Evolutionary conservation across 1,284 basidiomycete species (phyloP).

Genomic region (Leccinum pachyderme): DNA sequence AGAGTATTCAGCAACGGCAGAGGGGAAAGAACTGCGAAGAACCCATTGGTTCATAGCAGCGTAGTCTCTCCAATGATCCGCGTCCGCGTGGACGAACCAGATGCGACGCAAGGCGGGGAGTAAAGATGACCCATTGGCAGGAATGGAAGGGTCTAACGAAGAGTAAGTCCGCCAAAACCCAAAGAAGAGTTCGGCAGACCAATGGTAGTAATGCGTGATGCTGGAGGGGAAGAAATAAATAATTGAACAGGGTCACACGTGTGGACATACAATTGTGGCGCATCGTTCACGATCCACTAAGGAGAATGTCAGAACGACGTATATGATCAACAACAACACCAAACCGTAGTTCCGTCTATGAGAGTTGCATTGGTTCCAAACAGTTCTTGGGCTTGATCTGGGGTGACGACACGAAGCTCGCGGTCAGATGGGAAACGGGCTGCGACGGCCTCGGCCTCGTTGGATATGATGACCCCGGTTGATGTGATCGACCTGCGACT

Average conservation of each 20-base stretch:
- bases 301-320: neutral
- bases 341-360: conserved; percentile 67
- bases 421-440: conserved; percentile 66
- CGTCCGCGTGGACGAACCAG: conserved; percentile 71
- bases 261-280: conserved; percentile 71
- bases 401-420: conserved; percentile 74
- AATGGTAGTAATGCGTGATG: conserved; percentile 80
- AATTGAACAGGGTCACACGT: conserved; percentile 3
- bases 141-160: conserved; percentile 68
- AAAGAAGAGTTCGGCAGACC: conserved; percentile 85
- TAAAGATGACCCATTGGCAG: conserved; percentile 58
- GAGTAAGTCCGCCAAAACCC: conserved; percentile 88
- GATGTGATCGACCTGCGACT: conserved; percentile 58
- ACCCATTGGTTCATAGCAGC: conserved; percentile 82
- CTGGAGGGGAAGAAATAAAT: conserved; percentile 33
- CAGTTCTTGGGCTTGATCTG: conserved; percentile 61
- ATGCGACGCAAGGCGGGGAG: conserved; percentile 74
- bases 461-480: conserved; percentile 47
- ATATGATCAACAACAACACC: neutral
- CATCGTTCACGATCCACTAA: conserved; percentile 79
- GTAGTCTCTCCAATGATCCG: conserved; percentile 84
- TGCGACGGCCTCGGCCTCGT: conserved; percentile 43
- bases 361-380: conserved; percentile 65
- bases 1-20: conserved; percentile 69
- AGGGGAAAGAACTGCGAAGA: conserved; percentile 73